Conservation (phyloP, 2,329 filamentous ascomycete genomes). For the Chaetomium sp. region DNA sequence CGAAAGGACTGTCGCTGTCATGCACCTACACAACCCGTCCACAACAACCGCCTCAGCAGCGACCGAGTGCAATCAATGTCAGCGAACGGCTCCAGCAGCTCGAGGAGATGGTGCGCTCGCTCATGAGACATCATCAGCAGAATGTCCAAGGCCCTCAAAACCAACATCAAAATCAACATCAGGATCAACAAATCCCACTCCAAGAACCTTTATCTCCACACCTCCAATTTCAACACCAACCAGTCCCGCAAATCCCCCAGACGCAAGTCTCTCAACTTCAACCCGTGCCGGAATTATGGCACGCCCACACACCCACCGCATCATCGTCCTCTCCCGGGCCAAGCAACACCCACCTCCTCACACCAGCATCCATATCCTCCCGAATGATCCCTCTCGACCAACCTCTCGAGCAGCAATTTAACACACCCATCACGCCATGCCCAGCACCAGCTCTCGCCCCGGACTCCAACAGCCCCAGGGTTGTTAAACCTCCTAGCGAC, state of each 20-base stretch:
- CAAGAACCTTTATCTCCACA: too few species aligned
- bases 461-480: too few species aligned
- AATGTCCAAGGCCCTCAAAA: too few species aligned
- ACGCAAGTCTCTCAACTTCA: too few species aligned
- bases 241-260: too few species aligned
- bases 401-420: background rate
- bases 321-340: too few species aligned
- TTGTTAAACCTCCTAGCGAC: too few species aligned
- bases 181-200: too few species aligned
- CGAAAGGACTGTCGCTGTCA: background rate
- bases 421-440: background rate
- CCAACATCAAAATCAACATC: too few species aligned
- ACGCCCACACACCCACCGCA: background rate
- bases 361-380: background rate
- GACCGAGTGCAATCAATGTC: background rate
- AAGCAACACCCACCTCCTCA: background rate
- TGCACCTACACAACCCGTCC: background rate
- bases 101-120: background rate
- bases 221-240: too few species aligned
- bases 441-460: too few species aligned
- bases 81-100: background rate
- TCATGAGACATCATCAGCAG: background rate
- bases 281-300: too few species aligned
- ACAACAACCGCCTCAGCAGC: background rate
- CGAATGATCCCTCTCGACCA: background rate